Conservation (phyloP, 345 rosid genomes). For the Gossypioides kirkii region DNA sequence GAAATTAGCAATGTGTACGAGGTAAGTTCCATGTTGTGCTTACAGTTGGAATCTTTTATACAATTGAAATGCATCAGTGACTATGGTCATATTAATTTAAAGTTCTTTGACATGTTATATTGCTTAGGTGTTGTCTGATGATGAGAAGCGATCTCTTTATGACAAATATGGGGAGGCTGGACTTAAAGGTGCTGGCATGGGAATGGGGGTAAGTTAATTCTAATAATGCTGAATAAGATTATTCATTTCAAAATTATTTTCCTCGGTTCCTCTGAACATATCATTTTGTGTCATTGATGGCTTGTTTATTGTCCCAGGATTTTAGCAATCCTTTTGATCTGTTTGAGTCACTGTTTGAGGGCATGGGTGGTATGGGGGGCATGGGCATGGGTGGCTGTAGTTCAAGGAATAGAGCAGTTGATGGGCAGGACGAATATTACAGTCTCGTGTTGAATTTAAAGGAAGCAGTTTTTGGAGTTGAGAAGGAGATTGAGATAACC, state of each 20-base stretch:
- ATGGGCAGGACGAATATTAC: conserved; percentile 92
- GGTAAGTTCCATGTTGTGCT: conserved; percentile 40
- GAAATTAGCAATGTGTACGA: conserved; percentile 98
- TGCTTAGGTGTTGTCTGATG: conserved; percentile 86
- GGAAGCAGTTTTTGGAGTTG: conserved; percentile 91
- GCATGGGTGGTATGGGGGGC: conserved; percentile 87
- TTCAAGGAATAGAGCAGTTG: conserved; percentile 71
- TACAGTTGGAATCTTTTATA: conserved; percentile 8
- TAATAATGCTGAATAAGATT: background rate
- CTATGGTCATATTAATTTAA: background rate
- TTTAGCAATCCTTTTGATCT: conserved; percentile 95
- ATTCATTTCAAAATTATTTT: background rate
- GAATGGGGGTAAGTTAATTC: conserved; percentile 77
- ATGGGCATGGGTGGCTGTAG: conserved; percentile 73
- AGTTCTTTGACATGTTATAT: conserved; percentile 13
- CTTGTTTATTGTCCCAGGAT: conserved; percentile 46
- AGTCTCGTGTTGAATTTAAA: conserved; percentile 68
- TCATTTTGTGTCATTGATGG: background rate
- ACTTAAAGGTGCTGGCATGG: conserved; percentile 93
- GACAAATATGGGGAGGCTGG: conserved; percentile 98
- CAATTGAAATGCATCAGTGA: background rate
- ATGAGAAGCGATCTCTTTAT: conserved; percentile 90
- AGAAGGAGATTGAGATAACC: conserved; percentile 89
- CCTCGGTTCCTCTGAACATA: background rate
- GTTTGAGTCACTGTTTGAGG: conserved; percentile 83